phyloP scores from a whole-genome alignment of 2,329 filamentous ascomycete species.

The Phaeoacremonium minimum region DNA sequence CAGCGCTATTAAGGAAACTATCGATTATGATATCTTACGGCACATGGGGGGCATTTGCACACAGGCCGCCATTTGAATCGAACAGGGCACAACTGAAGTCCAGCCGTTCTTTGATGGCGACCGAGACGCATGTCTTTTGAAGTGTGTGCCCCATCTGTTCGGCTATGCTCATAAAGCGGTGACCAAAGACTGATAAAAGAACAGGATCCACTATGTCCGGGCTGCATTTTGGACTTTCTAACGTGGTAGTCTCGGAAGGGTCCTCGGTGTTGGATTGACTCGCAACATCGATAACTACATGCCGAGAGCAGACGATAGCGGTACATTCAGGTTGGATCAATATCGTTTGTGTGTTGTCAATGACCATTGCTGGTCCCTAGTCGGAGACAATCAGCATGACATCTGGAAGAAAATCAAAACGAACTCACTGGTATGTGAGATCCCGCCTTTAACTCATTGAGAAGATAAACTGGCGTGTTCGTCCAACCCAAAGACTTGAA shows the following conservation, averaged over 20 bases:
- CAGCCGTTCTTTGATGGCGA: conserved; percentile 67
- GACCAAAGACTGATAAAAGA: conserved; percentile 63
- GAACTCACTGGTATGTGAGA: neutral
- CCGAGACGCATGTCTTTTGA: conserved; percentile 66
- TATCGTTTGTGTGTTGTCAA: conserved; percentile 65
- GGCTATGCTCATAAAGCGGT: conserved; percentile 70
- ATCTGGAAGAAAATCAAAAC: too few relatives aligned
- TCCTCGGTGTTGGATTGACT: conserved; percentile 32
- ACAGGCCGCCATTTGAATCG: conserved; percentile 61
- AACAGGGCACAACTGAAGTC: conserved; percentile 71
- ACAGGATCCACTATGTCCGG: conserved; percentile 63
- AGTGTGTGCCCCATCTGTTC: conserved; percentile 63
- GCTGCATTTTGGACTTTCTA: too few relatives aligned
- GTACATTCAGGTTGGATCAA: conserved; percentile 61
- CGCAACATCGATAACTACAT: neutral
- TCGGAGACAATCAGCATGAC: too few relatives aligned
- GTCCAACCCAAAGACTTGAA: conserved; percentile 11
- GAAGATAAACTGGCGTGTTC: conserved; percentile 12
- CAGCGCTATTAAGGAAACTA: too few relatives aligned
- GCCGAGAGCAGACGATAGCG: neutral
- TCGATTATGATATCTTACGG: conserved; percentile 37
- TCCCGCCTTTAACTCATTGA: conserved; percentile 2
- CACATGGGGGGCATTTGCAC: conserved; percentile 66
- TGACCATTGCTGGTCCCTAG: conserved; percentile 59
- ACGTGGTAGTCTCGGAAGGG: too few relatives aligned